Evolutionary conservation across 495 filamentous ascomycete species (phyloP).

Genomic region (Aspergillus saccharolyticus): DNA sequence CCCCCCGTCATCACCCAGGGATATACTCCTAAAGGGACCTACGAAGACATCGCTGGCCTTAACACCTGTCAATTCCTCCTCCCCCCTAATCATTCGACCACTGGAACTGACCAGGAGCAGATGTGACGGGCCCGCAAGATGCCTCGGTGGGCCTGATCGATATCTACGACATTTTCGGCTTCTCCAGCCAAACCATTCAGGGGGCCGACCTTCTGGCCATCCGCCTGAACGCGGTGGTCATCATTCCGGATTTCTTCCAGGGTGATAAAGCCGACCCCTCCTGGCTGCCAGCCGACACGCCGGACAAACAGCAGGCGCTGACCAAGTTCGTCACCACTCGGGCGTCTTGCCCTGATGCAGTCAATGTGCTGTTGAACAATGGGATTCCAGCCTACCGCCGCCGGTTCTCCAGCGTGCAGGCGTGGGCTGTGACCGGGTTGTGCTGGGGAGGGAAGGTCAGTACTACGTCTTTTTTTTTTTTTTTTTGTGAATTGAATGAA

Average conservation of each 20-base stretch:
- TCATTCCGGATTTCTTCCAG: constrained; percentile 46
- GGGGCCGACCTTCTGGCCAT: constrained; percentile 50
- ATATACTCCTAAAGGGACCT: constrained; percentile 63
- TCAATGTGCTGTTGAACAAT: constrained; percentile 19
- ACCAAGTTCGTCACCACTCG: constrained; percentile 23
- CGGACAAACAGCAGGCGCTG: constrained; percentile 37
- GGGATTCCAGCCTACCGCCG: constrained; percentile 22
- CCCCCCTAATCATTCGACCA: neutral
- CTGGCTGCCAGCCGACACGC: constrained; percentile 37
- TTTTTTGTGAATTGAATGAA: too few relatives aligned
- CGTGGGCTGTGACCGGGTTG: constrained; percentile 42
- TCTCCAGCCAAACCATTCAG: constrained; percentile 46
- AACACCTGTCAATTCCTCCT: constrained; percentile 56
- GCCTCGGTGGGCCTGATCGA: constrained; percentile 39
- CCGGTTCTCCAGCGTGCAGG: constrained; percentile 29
- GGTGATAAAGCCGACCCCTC: constrained; percentile 28
- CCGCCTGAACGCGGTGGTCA: constrained; percentile 30
- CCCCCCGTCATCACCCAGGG: constrained; percentile 58
- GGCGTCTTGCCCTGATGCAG: constrained; percentile 23
- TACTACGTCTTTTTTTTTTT: neutral
- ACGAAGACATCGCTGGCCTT: constrained; percentile 56
- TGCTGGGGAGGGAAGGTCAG: constrained; percentile 49
- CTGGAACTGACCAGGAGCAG: constrained; percentile 19
- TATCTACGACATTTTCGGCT: constrained; percentile 54
- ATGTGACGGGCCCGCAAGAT: constrained; percentile 37